Conservation (phyloP, 805 yeast genomes). For the Candida loeiensis region DNA sequence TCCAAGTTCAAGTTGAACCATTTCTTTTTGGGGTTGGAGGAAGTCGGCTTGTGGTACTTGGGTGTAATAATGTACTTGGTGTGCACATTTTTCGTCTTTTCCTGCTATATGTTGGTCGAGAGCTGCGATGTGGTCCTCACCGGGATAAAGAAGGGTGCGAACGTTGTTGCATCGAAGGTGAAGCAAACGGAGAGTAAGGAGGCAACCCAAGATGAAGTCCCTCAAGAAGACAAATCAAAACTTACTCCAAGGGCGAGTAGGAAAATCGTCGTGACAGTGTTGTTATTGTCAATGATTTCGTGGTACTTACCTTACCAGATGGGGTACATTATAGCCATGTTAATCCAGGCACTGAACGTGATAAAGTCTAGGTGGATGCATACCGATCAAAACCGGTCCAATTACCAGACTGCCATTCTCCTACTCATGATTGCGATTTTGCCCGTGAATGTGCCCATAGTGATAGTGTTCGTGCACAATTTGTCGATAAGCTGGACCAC, state of each 20-base stretch:
- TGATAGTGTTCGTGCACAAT: constrained; percentile 80
- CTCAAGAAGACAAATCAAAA: neutral
- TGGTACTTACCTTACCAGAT: constrained; percentile 79
- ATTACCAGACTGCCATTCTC: constrained; percentile 61
- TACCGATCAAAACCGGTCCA: constrained; percentile 30
- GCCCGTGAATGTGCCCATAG: constrained; percentile 74
- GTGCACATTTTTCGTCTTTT: constrained; percentile 42
- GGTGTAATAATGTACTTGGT: constrained; percentile 55
- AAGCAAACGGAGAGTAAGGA: neutral
- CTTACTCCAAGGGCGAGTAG: neutral
- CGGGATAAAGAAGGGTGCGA: neutral
- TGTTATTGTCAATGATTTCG: constrained; percentile 45
- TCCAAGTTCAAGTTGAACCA: constrained; percentile 43
- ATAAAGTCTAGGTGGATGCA: constrained; percentile 23
- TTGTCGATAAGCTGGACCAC: constrained; percentile 74
- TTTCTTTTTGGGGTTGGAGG: constrained; percentile 68
- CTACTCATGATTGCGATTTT: constrained; percentile 72
- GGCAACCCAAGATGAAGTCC: neutral
- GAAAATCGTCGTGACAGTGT: constrained; percentile 29
- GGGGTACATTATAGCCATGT: constrained; percentile 58
- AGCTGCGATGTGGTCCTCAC: constrained; percentile 4
- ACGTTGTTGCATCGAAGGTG: constrained; percentile 3
- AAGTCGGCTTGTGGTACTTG: constrained; percentile 49
- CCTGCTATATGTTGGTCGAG: constrained; percentile 26
- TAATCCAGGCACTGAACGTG: constrained; percentile 56